Conservation (phyloP, 176 grass and related monocot species). For the Eremochloa ophiuroides region DNA sequence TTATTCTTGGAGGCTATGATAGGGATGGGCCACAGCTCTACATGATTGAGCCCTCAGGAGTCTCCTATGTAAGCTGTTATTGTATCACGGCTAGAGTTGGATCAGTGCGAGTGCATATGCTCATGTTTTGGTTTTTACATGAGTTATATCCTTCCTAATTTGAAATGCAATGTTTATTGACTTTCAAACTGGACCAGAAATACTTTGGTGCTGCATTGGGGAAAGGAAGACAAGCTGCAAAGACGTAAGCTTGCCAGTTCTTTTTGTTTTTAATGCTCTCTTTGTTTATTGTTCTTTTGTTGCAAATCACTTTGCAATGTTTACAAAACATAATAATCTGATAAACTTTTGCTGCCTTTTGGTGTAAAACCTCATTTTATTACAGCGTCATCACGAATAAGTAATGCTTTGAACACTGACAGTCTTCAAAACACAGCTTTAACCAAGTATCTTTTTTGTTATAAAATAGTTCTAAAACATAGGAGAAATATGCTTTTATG, state of each 20-base stretch:
- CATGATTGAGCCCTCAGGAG: conserved; percentile 53
- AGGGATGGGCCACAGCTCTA: conserved; percentile 74
- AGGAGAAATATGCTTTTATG: not conserved
- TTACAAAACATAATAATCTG: not conserved
- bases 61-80: conserved; percentile 65
- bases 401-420: not conserved
- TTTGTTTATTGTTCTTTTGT: not conserved
- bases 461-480: not conserved
- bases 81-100: not conserved
- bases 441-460: not conserved
- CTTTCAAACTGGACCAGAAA: conserved; percentile 47
- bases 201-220: conserved; percentile 78
- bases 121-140: not conserved
- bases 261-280: not conserved
- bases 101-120: not conserved
- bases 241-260: conserved; percentile 53
- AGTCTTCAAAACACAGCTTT: not conserved
- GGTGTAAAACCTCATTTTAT: not conserved
- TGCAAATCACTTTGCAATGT: not conserved
- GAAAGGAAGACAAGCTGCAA: conserved; percentile 81
- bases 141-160: not conserved
- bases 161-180: conserved; percentile 17
- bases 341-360: no score
- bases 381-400: not conserved
- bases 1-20: conserved; percentile 85